Evolutionary conservation across 805 yeast species (phyloP), one percentile per base, ranked within the genome.

Genomic region (Kuraishia capsulata): DNA sequence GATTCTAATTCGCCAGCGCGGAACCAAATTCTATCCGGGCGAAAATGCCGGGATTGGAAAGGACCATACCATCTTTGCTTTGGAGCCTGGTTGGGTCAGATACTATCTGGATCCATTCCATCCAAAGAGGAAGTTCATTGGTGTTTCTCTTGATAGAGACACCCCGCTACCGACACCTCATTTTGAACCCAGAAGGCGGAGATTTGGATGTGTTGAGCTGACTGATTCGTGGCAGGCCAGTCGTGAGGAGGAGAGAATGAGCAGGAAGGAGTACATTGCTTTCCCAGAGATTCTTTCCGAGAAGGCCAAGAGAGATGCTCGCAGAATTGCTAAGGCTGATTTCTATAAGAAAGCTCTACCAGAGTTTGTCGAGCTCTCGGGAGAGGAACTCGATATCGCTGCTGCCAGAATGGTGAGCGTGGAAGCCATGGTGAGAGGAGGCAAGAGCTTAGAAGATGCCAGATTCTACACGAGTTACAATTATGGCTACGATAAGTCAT

Each of bases 101-200:
- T 92, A 76, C 62, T 92, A 92, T 61, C 64, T 81, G 43, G 96
- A 92, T 65, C 97, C 98, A 4, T 92, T 92, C 70, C 97, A 92
- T 54, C 97, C 97, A 32, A 76, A 78, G 56, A 78, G 97, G 55
- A 82, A 79, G 54, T 86, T 85, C 54, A 83, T 88, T 45, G 98
- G 98, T 30, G 78, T 92, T 29, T 88, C 95, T 0, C 68, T 92
- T 37, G 64, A 63, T 29, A 69, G 71, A 42, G 82, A 78, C 2
- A 61, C 73, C 26, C 64, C 67, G 43, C 70, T 90, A 28, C 98
- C 98, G 31, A 78, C 86, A 13, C 84, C 90, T 5, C 97, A 92
- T 58, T 90, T 89, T 59, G 81, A 69, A n/a, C 96, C 97, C 32
- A 71, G 88, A 34, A 65, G 74, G 6, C 78, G 98, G 64, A 73